Evolutionary conservation across 2,329 filamentous ascomycete genomes (phyloP), one percentile per base, ranked within the genome.

Genomic region (Venturia oleaginea): DNA sequence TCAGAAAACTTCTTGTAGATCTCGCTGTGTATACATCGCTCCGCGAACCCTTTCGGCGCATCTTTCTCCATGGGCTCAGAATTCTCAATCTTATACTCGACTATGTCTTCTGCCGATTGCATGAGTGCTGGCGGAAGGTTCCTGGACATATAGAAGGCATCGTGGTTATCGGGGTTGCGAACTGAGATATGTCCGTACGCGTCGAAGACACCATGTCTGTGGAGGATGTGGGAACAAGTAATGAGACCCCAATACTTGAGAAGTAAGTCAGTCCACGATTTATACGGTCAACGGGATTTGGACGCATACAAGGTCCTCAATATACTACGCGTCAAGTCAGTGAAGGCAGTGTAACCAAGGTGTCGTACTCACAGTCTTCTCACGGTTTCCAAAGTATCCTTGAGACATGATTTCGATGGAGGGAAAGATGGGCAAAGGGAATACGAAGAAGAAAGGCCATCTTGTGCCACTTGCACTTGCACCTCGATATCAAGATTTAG

Each of bases 1-100:
- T 70, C 72, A 0, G 73, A 74, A 68, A 78, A 80, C 51, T 72
- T 71, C 68, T 78, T 79, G 69, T 79, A 79, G 19, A 80, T 76
- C 64, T 76, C 75, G 63, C 72, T 73, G 69, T 81, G 79, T 61
- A 80, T 78, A 68, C 73, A 76, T 22, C 78, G 72, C 69, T 81
- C 79, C 4, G 73, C 65, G 64, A 77, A 80, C 15, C 62, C 43
- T 17, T 27, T 0, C 67, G 67, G 59, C 70, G 68, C 69, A 30
- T 73, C 63, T 61, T 74, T 74, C 65, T 76, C 74, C 0, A 76
- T 72, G 5, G 71, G 67, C 22, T 67, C 71, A 1, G 75, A 78
- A 65, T 79, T 75, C 5, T 75, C 72, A 42, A 80, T 71, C 22
- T 73, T 71, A 69, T 80, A 80, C 66, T 79, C 76, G 59, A 79